A percentile compares a stretch with the other conserved stretches of the same genome.
phyloP scores from a whole-genome alignment of 495 filamentous ascomycete genomes.

The Hyaloscypha hepaticicola region DNA sequence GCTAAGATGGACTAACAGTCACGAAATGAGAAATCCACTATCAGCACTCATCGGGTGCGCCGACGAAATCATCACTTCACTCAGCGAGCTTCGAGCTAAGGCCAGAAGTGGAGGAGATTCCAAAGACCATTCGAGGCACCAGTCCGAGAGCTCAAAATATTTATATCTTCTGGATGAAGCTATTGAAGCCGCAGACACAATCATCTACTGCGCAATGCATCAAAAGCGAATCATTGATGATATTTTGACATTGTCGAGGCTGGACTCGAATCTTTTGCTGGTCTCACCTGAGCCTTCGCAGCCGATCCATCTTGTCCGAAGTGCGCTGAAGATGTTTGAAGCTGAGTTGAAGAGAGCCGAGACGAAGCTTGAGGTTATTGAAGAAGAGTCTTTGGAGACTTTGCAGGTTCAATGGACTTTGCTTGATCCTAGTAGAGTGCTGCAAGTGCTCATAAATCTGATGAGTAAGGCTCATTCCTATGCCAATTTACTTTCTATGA shows the following conservation, averaged over 20 bases:
- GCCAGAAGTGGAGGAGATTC: neutral
- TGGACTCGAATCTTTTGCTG: slow-evolving; percentile 75
- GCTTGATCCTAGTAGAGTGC: slow-evolving; percentile 71
- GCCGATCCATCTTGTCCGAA: slow-evolving; percentile 62
- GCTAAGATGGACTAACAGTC: neutral
- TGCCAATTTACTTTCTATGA: no score
- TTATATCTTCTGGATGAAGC: slow-evolving; percentile 33
- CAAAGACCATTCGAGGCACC: neutral
- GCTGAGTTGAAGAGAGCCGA: slow-evolving; percentile 53
- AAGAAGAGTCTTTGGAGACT: slow-evolving; percentile 53
- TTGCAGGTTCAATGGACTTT: slow-evolving; percentile 66
- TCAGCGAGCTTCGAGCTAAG: slow-evolving; percentile 59
- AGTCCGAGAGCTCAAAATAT: slow-evolving; percentile 23
- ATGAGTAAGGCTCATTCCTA: neutral
- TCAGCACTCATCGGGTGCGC: slow-evolving; percentile 69
- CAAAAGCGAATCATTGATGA: slow-evolving; percentile 80
- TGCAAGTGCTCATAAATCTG: slow-evolving; percentile 63
- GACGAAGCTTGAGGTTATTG: slow-evolving; percentile 52
- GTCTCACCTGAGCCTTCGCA: slow-evolving; percentile 73
- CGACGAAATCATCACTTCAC: slow-evolving; percentile 27
- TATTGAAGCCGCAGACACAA: slow-evolving; percentile 72
- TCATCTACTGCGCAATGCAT: slow-evolving; percentile 75
- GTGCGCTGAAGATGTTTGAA: slow-evolving; percentile 64
- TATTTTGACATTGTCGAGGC: slow-evolving; percentile 75
- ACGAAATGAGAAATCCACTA: slow-evolving; percentile 71